phyloP scores from a whole-genome alignment of 2,329 filamentous ascomycete species.

The Emydomyces testavorans region DNA sequence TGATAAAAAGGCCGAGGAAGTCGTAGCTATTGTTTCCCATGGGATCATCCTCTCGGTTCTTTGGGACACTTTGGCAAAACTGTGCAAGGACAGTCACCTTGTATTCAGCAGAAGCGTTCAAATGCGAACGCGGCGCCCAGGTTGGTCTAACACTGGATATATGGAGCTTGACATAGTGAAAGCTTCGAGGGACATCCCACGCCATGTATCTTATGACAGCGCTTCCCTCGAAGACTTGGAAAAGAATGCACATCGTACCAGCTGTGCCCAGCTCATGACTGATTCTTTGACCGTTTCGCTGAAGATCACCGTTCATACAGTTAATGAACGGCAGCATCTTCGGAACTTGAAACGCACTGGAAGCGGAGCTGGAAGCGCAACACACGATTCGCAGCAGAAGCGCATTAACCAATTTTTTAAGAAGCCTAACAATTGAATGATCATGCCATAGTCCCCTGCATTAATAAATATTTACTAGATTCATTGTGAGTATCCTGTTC shows the following conservation, averaged over 20 bases:
- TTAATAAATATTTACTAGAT: too few relatives aligned
- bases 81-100: slow-evolving; percentile 41
- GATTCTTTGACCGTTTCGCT: slow-evolving; percentile 23
- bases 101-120: slow-evolving; percentile 31
- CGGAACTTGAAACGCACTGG: slow-evolving; percentile 63
- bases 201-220: background rate
- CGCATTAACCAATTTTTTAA: slow-evolving; percentile 71
- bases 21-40: slow-evolving; percentile 64
- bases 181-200: background rate
- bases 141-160: slow-evolving; percentile 57
- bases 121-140: slow-evolving; percentile 35
- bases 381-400: slow-evolving; percentile 63
- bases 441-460: slow-evolving; percentile 3
- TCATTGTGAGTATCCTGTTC: slow-evolving; percentile 14
- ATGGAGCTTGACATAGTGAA: slow-evolving; percentile 35
- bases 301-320: slow-evolving; percentile 44
- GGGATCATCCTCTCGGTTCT: slow-evolving; percentile 66
- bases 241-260: slow-evolving; percentile 3
- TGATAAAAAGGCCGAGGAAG: slow-evolving; percentile 24
- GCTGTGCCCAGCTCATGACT: background rate
- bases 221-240: background rate
- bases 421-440: slow-evolving; percentile 24
- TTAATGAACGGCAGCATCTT: slow-evolving; percentile 64
- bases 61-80: slow-evolving; percentile 50
- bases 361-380: slow-evolving; percentile 68